Evolutionary conservation across 1,284 basidiomycete species (phyloP).

Genomic region (Paramarasmius palmivorus): DNA sequence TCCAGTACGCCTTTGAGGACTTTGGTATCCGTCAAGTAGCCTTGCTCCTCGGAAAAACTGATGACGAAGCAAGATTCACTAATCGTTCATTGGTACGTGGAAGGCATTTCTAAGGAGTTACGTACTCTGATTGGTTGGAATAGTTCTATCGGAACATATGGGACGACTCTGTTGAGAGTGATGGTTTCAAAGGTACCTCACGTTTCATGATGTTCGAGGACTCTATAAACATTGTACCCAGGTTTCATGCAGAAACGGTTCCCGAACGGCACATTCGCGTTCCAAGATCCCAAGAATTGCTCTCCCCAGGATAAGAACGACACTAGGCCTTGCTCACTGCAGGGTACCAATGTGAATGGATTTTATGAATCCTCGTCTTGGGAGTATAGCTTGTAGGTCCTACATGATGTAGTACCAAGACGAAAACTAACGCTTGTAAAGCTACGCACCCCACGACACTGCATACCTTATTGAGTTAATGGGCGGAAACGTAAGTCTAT

Average conservation of each 20-base stretch:
- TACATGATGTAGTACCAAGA: neutral
- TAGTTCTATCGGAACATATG: slow-evolving; percentile 67
- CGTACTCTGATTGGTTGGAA: slow-evolving; percentile 1
- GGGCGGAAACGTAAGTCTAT: slow-evolving; percentile 50
- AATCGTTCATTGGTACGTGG: slow-evolving; percentile 52
- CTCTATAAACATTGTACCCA: slow-evolving; percentile 20
- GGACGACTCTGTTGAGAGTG: slow-evolving; percentile 52
- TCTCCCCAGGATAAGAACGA: slow-evolving; percentile 52
- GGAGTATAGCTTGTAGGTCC: slow-evolving; percentile 53
- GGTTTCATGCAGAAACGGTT: slow-evolving; percentile 67
- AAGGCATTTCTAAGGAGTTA: neutral
- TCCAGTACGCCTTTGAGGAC: slow-evolving; percentile 57
- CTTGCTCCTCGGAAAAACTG: slow-evolving; percentile 46
- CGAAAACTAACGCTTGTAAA: slow-evolving; percentile 19
- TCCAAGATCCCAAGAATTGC: slow-evolving; percentile 48
- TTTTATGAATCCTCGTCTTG: slow-evolving; percentile 72
- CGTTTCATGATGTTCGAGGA: neutral
- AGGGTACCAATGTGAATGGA: slow-evolving; percentile 54
- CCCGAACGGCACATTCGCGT: slow-evolving; percentile 54
- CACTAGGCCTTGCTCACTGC: slow-evolving; percentile 55
- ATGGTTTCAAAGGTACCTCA: slow-evolving; percentile 52
- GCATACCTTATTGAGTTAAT: slow-evolving; percentile 55
- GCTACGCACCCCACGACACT: slow-evolving; percentile 61
- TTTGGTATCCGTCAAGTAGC: slow-evolving; percentile 61
- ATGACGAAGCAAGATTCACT: slow-evolving; percentile 46